Percentiles rank a stretch among this genome's conserved stretches.
Conservation (phyloP, 2,329 filamentous ascomycete genomes). For the Metarhizium anisopliae region DNA sequence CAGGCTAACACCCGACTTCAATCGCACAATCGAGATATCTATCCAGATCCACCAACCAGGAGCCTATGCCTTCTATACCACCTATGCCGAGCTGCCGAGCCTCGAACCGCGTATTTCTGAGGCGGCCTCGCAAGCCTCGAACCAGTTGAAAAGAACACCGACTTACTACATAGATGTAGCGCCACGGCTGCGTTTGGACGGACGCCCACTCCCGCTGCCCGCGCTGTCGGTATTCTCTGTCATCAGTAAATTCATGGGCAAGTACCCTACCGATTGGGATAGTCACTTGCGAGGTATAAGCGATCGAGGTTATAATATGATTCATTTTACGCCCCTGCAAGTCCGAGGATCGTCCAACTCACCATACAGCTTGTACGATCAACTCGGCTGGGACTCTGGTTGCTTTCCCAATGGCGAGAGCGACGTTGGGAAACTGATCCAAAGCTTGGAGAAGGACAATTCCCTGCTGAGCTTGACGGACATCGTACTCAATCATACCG, state of each 20-base stretch:
- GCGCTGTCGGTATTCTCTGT: slow-evolving; percentile 87
- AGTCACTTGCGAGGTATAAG: slow-evolving; percentile 81
- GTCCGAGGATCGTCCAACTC: slow-evolving; percentile 85
- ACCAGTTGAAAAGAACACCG: slow-evolving; percentile 54
- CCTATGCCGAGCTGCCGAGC: slow-evolving; percentile 77
- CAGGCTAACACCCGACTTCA: slow-evolving; percentile 87
- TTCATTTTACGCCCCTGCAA: slow-evolving; percentile 95
- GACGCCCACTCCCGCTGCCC: slow-evolving; percentile 67
- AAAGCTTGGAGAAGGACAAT: slow-evolving; percentile 75
- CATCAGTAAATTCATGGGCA: slow-evolving; percentile 97
- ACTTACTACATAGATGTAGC: slow-evolving; percentile 92
- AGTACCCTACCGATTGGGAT: slow-evolving; percentile 84
- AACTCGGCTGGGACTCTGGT: slow-evolving; percentile 73
- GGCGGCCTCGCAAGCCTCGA: slow-evolving; percentile 23
- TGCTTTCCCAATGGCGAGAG: slow-evolving; percentile 79
- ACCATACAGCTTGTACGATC: slow-evolving; percentile 93
- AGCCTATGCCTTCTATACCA: slow-evolving; percentile 90
- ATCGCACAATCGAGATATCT: slow-evolving; percentile 81
- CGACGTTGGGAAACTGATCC: slow-evolving; percentile 68
- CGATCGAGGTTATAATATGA: slow-evolving; percentile 93
- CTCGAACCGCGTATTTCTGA: slow-evolving; percentile 28
- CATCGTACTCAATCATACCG: slow-evolving; percentile 96
- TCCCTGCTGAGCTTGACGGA: slow-evolving; percentile 84
- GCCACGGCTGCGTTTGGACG: slow-evolving; percentile 67
- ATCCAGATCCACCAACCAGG: slow-evolving; percentile 76